Evolutionary conservation across 192 early-diverging fungal genomes (phyloP).

Genomic region (Rhizophagus prolifer): DNA sequence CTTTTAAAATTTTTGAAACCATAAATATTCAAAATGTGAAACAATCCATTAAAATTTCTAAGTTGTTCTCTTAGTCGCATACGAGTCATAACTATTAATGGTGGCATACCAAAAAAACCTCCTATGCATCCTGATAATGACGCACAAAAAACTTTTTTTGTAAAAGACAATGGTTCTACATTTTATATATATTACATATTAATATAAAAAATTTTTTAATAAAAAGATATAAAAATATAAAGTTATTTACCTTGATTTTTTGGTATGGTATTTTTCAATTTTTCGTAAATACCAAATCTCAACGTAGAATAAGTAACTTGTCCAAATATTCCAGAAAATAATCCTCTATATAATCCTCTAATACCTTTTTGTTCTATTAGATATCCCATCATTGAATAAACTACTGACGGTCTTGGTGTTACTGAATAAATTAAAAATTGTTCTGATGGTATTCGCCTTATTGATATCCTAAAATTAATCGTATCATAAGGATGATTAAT

Average conservation of each 20-base stretch:
- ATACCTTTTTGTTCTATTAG: constrained; percentile 70
- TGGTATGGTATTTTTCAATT: constrained; percentile 55
- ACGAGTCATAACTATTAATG: constrained; percentile 74
- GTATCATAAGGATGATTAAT: constrained; percentile 82
- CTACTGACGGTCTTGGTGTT: too few species aligned
- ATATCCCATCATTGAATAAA: constrained; percentile 56
- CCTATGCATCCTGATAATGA: constrained; percentile 55
- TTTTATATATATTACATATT: too few species aligned
- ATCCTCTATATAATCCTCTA: constrained; percentile 65
- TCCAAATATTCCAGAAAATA: constrained; percentile 70
- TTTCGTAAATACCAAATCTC: constrained; percentile 74
- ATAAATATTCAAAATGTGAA: constrained; percentile 77
- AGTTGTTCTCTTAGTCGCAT: constrained; percentile 77
- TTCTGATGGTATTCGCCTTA: constrained; percentile 55
- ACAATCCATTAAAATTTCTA: constrained; percentile 71
- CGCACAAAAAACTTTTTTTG: constrained; percentile 45
- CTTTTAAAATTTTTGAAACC: constrained; percentile 77
- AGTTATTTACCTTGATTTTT: constrained; percentile 46
- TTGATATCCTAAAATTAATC: constrained; percentile 89
- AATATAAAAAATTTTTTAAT: too few species aligned
- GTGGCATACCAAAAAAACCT: constrained; percentile 71
- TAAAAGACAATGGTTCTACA: constrained; percentile 39
- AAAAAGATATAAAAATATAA: too few species aligned
- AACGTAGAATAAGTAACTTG: constrained; percentile 80
- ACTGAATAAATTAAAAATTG: constrained; percentile 57